A percentile compares a stretch with the other conserved stretches of the same genome.
Conservation (phyloP, 2,329 filamentous ascomycete species). For the Cercospora berteroae region DNA sequence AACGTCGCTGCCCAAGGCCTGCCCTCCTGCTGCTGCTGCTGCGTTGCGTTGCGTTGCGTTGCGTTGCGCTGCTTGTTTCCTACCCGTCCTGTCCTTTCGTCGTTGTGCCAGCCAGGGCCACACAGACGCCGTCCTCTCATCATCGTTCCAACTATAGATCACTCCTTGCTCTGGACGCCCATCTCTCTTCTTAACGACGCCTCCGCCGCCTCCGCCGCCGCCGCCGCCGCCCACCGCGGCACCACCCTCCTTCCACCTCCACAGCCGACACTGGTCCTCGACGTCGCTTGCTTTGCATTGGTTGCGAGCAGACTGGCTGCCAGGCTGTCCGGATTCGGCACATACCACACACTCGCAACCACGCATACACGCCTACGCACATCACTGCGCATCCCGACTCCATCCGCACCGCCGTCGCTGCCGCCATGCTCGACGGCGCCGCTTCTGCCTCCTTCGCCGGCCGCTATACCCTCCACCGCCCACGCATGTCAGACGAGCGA, state of each 20-base stretch:
- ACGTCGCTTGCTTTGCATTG: background rate
- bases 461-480: conserved; percentile 3
- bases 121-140: background rate
- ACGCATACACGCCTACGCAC: background rate
- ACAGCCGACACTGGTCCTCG: background rate
- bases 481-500: conserved; percentile 17
- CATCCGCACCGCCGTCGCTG: background rate
- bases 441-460: background rate
- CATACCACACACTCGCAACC: background rate
- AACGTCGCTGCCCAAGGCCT: background rate
- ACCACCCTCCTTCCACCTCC: background rate
- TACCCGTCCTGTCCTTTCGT: background rate
- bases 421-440: conserved; percentile 1
- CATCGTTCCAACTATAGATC: background rate
- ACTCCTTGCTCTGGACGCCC: background rate
- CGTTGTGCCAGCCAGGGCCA: background rate
- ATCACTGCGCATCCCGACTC: background rate
- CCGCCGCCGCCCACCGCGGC: background rate
- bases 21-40: background rate
- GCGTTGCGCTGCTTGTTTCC: background rate
- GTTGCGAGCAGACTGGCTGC: background rate
- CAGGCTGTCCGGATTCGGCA: background rate
- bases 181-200: background rate
- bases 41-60: background rate
- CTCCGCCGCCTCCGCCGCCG: background rate